A percentile compares a stretch with the other conserved stretches of the same genome.
Evolutionary conservation across 2,329 filamentous ascomycete species (phyloP).

Genomic region (Ceratocystis variospora): DNA sequence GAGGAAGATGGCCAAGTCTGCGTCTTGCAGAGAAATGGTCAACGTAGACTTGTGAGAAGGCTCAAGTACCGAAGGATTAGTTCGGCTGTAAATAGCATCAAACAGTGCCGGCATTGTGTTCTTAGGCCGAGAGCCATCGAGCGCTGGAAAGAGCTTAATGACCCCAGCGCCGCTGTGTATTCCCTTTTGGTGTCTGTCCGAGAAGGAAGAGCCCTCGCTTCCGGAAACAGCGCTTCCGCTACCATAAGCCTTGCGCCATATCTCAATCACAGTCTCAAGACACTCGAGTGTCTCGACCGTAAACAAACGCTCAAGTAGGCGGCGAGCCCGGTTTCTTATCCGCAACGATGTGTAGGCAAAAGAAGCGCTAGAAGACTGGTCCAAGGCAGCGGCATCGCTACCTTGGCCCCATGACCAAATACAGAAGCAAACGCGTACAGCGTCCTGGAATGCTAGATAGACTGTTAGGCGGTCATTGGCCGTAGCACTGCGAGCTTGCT

Average conservation of each 20-base stretch:
- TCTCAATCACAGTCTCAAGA: constrained; percentile 74
- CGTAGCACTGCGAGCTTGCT: constrained; percentile 65
- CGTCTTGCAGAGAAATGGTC: constrained; percentile 70
- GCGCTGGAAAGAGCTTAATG: constrained; percentile 74
- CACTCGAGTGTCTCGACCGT: constrained; percentile 85
- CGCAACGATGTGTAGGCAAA: constrained; percentile 83
- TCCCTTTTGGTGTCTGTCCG: constrained; percentile 2
- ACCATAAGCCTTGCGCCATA: constrained; percentile 49
- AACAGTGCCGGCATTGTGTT: constrained; percentile 89
- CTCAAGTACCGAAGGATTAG: constrained; percentile 69
- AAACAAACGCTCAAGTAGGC: constrained; percentile 85
- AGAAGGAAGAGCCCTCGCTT: neutral
- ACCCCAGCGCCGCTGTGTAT: constrained; percentile 40
- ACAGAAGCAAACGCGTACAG: constrained; percentile 76
- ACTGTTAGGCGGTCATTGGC: constrained; percentile 90
- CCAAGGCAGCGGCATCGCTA: constrained; percentile 43
- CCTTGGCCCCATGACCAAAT: constrained; percentile 90
- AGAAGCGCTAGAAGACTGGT: constrained; percentile 58
- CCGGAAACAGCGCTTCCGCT: constrained; percentile 24
- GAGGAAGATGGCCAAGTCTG: constrained; percentile 74
- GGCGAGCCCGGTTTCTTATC: constrained; percentile 76
- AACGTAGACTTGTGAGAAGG: constrained; percentile 71
- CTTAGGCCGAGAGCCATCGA: constrained; percentile 81
- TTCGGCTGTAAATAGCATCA: constrained; percentile 89
- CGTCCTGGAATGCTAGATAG: constrained; percentile 90